These are phyloP conservation scores for Penicillium lagena DNA, from an alignment of 495 filamentous ascomycete genomes.

Conservation along the genomic window DNA sequence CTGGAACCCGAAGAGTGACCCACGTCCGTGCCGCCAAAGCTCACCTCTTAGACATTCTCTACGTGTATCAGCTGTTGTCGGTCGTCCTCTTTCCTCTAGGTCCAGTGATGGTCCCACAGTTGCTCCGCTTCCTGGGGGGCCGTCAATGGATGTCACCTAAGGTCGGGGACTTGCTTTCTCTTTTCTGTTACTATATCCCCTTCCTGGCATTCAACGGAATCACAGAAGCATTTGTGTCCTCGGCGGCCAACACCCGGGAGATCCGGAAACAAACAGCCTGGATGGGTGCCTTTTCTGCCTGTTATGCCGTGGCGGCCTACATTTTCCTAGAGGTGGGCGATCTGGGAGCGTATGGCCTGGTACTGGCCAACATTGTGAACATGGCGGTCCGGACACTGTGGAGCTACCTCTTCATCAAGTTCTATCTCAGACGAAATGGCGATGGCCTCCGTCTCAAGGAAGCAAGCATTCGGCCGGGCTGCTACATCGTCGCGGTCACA, in stretches of 20 bases:
- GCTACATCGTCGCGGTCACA: constrained; percentile 27
- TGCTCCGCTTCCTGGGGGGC: constrained; percentile 69
- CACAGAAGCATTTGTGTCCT: constrained; percentile 84
- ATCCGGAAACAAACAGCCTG: constrained; percentile 68
- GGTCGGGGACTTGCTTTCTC: constrained; percentile 62
- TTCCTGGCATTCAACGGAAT: constrained; percentile 89
- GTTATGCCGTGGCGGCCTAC: constrained; percentile 66
- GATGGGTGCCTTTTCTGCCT: constrained; percentile 73
- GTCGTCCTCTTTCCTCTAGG: constrained; percentile 60
- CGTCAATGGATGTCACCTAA: constrained; percentile 58
- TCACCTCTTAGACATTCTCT: constrained; percentile 31
- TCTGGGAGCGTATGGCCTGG: constrained; percentile 71
- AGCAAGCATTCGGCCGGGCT: constrained; percentile 18
- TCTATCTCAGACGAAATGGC: constrained; percentile 46
- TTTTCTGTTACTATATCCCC: constrained; percentile 89
- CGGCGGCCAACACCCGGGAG: constrained; percentile 64
- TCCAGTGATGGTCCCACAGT: constrained; percentile 62
- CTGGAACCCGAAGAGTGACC: constrained; percentile 4
- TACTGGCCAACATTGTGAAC: constrained; percentile 78
- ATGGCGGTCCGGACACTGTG: constrained; percentile 78
- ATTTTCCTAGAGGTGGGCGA: constrained; percentile 57
- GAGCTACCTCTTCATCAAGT: constrained; percentile 64
- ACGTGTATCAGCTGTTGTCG: constrained; percentile 52
- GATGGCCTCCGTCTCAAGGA: constrained; percentile 23
- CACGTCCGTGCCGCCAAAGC: constrained; percentile 22